Percentiles rank a stretch among this genome's conserved stretches.
Evolutionary conservation across 2,329 filamentous ascomycete species (phyloP).

Genomic region (Ophiostoma sp.): DNA sequence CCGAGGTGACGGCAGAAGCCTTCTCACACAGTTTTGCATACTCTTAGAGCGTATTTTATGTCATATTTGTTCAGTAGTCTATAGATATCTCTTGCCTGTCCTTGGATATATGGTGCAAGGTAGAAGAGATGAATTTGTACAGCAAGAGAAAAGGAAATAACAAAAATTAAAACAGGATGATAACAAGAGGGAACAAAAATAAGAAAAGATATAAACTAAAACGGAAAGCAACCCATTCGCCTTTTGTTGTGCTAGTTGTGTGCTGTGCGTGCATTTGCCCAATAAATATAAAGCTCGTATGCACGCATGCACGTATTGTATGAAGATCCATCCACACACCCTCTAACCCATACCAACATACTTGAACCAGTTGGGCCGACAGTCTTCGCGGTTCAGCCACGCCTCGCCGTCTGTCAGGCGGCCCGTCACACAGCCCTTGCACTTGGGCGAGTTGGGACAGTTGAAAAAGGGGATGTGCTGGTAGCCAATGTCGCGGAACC

Average conservation of each 20-base stretch:
- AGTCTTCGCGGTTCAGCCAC: conserved; percentile 87
- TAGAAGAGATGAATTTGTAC: conserved; percentile 6
- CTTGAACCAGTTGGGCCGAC: conserved; percentile 96
- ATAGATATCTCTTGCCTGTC: background rate
- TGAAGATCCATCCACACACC: background rate
- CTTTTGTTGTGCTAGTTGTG: conserved; percentile 11
- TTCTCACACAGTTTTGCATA: background rate
- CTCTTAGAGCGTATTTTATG: background rate
- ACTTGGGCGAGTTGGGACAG: conserved; percentile 95
- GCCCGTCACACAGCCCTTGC: conserved; percentile 71
- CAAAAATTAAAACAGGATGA: background rate
- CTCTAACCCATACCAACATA: conserved; percentile 75
- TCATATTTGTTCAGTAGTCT: conserved; percentile 16
- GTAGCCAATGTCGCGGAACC: conserved; percentile 99
- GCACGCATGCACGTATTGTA: background rate
- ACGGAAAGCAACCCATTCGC: conserved; percentile 22
- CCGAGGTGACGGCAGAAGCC: conserved; percentile 6
- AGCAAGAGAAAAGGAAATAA: background rate
- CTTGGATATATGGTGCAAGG: background rate
- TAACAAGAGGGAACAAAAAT: background rate
- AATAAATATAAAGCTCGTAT: background rate
- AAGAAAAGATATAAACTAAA: background rate
- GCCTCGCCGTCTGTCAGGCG: conserved; percentile 85
- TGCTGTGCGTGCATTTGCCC: background rate
- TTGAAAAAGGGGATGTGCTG: conserved; percentile 99